Base-by-base conservation (phyloP, 345 rosid genomes). In the Pugionium cornutum region DNA sequence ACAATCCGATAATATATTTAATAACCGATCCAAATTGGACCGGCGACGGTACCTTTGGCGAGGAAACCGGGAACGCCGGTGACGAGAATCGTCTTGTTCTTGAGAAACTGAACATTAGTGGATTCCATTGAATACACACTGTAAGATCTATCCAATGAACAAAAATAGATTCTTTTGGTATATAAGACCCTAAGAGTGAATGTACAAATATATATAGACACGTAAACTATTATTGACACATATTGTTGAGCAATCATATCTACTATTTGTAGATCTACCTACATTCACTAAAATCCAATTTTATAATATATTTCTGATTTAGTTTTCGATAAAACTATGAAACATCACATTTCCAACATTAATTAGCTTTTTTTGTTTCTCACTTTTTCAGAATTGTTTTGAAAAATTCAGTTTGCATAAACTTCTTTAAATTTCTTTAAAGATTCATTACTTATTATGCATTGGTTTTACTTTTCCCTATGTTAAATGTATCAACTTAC, bases 31-130 rank as follows among this genome's bases (percentile, higher is more conserved):
- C 10, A 51, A 51, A 7, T 27, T 0, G 1, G 42, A 33, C n/a
- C 29, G 59, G 42, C 31, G 2, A 55, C 3, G 7, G 42, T 67
- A 73, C 77, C 72, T 53, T 73, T 73, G 43, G 77, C 77, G 27
- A 73, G 72, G 45, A 67, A 73, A 37, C 77, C 77, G 2, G 77
- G 55, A 60, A 33, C 58, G 1, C 77, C 77, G 9, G 73, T 73
- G 62, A 73, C 68, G 4, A 73, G 57, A 25, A 73, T 65, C 1
- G 71, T 65, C 60, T 72, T 72, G 61, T 65, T 51, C 6, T 65
- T 18, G 18, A 72, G 53, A 39, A 72, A 72, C 1, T 58, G 30
- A 18, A 72, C 29, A 40, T 57, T 58, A 10, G 4, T 72, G 7
- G 66, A 7, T 25, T 64, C 71, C 76, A 72, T 72, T 28, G 53